phyloP scores from a whole-genome alignment of 129 eudicot species.

The Dittrichia graveolens region DNA sequence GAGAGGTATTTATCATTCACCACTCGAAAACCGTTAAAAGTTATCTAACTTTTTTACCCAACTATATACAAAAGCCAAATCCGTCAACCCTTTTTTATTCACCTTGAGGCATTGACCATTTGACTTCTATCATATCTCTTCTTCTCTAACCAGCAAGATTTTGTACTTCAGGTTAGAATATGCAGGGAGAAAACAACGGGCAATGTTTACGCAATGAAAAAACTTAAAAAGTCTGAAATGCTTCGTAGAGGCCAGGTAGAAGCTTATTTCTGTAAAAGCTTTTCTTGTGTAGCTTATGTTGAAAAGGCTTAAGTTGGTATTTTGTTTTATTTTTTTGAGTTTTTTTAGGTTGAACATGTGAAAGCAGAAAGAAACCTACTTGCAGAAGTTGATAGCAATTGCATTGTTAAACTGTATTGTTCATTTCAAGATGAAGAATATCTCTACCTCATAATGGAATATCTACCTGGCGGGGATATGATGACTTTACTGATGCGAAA shows the following conservation, averaged over 20 bases:
- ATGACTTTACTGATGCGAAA: slow-evolving; percentile 94
- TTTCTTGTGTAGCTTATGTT: neutral
- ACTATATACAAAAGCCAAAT: slow-evolving; percentile 9
- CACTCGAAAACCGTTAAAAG: slow-evolving; percentile 12
- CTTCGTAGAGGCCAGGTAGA: slow-evolving; percentile 95
- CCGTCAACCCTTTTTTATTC: slow-evolving; percentile 10
- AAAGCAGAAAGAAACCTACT: slow-evolving; percentile 95
- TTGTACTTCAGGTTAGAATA: slow-evolving; percentile 67
- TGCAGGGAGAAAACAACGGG: slow-evolving; percentile 91
- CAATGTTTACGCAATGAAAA: slow-evolving; percentile 96
- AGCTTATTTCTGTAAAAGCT: slow-evolving; percentile 7
- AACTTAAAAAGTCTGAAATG: slow-evolving; percentile 96
- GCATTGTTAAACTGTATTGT: slow-evolving; percentile 94
- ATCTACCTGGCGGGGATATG: slow-evolving; percentile 99
- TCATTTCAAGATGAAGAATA: slow-evolving; percentile 96
- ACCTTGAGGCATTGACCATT: slow-evolving; percentile 15
- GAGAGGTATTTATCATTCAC: slow-evolving; percentile 62
- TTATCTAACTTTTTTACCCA: neutral
- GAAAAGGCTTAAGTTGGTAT: slow-evolving; percentile 14
- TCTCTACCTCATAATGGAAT: slow-evolving; percentile 92
- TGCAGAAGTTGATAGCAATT: slow-evolving; percentile 96
- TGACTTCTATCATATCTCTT: neutral
- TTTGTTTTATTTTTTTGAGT: neutral
- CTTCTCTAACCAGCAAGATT: neutral
- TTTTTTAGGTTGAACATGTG: slow-evolving; percentile 88